Evolutionary conservation across 176 grass and related monocot genomes (phyloP), one percentile per base, ranked within the genome.

Genomic region (Eremochloa ophiuroides): DNA sequence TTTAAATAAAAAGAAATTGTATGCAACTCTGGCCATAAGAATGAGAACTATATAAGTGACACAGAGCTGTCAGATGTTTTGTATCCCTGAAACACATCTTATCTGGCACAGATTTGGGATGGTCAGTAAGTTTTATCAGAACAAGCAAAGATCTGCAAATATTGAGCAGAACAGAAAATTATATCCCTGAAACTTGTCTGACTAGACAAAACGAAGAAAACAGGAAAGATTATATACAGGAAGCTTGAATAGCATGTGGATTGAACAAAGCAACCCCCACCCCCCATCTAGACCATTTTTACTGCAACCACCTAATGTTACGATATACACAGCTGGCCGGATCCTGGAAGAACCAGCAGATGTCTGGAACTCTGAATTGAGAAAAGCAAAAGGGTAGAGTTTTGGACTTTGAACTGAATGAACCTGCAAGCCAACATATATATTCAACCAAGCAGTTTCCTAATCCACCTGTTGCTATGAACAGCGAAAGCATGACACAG

Each of bases 401-500:
- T 74, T 61, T 28, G 15, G 14, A 70, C 66, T 82, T 62, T 44
- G 10, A 71, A 73, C 56, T 65, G 33, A 86, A 56, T 35, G 20
- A 86, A 74, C 35, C 69, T 42, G 76, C 40, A 5, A 23, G 48
- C 35, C 13, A 0, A 68, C 63, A 34, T 17, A 65, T 71, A n/a
- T 61, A 62, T 67, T 50, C 62, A 76, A 67, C 81, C 71, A 84
- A 84, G 30, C 31, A 65, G 44, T 67, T 53, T 53, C 43, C 68
- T 73, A 79, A 53, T 74, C 58, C 58, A 66, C 59, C 60, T 74
- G 59, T 61, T 85, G 50, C 73, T 51, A 85, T 66, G 26, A 41
- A 74, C 44, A 80, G 43, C 20, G 4, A 86, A 56, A 50, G 68
- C 42, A 80, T 58, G 60, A 44, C 34, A 65, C 8, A 73, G 7